These are phyloP conservation scores for Tolypocladium album DNA, from an alignment of 2,329 filamentous ascomycete species.

Conservation along the genomic window DNA sequence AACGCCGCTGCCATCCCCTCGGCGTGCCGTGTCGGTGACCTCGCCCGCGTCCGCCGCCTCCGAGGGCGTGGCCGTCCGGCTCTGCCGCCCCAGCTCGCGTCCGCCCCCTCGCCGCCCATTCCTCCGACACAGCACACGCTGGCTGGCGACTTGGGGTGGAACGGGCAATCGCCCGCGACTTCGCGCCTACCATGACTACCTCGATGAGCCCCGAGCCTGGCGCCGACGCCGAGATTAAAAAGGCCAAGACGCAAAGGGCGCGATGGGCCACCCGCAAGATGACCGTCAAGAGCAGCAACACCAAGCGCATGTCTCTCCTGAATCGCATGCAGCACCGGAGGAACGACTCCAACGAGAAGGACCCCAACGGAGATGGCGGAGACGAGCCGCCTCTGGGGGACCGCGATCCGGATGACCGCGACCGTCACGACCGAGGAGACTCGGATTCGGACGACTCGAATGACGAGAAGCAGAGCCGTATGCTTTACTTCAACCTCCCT, in stretches of 20 bases:
- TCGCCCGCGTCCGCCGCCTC: neutral
- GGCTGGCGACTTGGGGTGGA: conserved; percentile 25
- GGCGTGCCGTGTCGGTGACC: neutral
- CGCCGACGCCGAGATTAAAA: conserved; percentile 9
- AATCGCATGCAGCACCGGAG: conserved; percentile 60
- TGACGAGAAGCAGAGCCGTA: conserved; percentile 36
- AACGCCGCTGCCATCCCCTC: neutral
- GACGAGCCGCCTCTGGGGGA: conserved; percentile 13
- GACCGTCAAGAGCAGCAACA: conserved; percentile 60
- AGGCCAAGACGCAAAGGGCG: conserved; percentile 55
- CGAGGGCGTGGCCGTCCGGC: neutral
- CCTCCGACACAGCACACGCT: conserved; percentile 12
- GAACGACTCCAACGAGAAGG: conserved; percentile 56
- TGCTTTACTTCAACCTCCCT: conserved; percentile 77
- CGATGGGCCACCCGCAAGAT: conserved; percentile 95
- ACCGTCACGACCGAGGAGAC: conserved; percentile 17
- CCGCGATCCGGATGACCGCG: conserved; percentile 15
- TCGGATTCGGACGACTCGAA: conserved; percentile 25
- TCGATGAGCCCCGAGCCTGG: conserved; percentile 15
- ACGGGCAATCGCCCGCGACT: conserved; percentile 27
- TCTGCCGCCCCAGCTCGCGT: neutral
- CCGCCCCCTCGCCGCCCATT: neutral
- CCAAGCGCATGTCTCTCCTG: conserved; percentile 76
- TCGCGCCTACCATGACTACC: conserved; percentile 21
- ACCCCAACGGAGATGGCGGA: conserved; percentile 33